phyloP scores from a whole-genome alignment of 2,329 filamentous ascomycete species.

The Sporothrix euskadiensis region DNA sequence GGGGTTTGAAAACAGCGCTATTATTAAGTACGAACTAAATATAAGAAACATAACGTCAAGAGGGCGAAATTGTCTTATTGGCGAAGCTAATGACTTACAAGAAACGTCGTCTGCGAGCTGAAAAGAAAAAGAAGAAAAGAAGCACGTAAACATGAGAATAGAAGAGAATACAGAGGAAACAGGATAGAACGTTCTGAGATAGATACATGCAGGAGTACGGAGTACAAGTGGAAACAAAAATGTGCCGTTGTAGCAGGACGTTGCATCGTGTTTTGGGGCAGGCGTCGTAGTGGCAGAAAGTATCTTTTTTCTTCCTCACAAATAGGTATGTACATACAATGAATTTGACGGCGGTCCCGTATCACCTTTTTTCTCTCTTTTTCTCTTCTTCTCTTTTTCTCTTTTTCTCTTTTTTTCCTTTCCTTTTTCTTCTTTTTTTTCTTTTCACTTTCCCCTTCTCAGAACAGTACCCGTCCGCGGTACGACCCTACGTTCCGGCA shows the following conservation, averaged over 20 bases:
- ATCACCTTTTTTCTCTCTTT: background rate
- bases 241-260: conserved; percentile 23
- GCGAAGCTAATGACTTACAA: conserved; percentile 3
- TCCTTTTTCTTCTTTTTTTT: too few species aligned
- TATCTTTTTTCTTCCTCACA: background rate
- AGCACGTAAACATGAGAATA: background rate
- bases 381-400: background rate
- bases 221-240: conserved; percentile 10
- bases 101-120: background rate
- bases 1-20: conserved; percentile 6
- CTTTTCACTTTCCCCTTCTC: background rate
- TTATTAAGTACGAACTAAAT: background rate
- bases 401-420: background rate
- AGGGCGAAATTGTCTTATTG: background rate
- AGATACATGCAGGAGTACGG: background rate
- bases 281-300: background rate
- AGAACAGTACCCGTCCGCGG: conserved; percentile 15
- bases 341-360: background rate
- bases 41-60: background rate
- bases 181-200: background rate
- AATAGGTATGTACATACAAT: background rate
- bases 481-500: conserved; percentile 3
- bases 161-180: background rate
- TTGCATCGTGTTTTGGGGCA: conserved; percentile 25
- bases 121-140: background rate